These are phyloP conservation scores for Syncephalastrum monosporum DNA, from an alignment of 371 early-diverging fungal genomes.

Conservation along the genomic window DNA sequence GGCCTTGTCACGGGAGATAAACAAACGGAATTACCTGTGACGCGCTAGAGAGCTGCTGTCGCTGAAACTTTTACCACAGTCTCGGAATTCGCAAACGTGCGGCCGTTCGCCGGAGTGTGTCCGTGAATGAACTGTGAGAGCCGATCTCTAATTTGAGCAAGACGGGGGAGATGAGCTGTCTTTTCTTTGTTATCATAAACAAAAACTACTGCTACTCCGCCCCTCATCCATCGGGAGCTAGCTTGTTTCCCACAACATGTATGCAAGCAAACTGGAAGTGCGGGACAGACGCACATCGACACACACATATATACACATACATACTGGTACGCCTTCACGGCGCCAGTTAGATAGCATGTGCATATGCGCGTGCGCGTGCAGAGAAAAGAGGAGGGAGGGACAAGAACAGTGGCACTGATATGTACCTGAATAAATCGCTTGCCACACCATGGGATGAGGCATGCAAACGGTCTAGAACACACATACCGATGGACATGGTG, in stretches of 20 bases:
- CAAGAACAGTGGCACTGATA: neutral
- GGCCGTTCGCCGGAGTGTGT: constrained; percentile 83
- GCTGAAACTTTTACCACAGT: constrained; percentile 61
- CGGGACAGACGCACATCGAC: neutral
- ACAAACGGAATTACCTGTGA: constrained; percentile 24
- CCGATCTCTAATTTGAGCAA: constrained; percentile 57
- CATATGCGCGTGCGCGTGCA: neutral
- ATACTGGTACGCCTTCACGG: neutral
- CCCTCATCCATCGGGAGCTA: no score
- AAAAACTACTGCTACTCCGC: constrained; percentile 4
- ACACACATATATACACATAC: neutral
- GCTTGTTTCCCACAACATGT: no score
- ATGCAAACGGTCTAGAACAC: constrained; percentile 58
- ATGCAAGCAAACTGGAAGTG: constrained; percentile 4
- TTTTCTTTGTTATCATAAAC: constrained; percentile 10
- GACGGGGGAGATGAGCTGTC: constrained; percentile 1
- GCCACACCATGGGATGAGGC: constrained; percentile 61
- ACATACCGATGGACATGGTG: constrained; percentile 14
- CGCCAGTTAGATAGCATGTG: neutral
- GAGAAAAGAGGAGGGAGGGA: neutral
- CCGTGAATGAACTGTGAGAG: constrained; percentile 73
- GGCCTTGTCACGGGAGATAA: constrained; percentile 7
- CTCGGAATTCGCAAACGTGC: constrained; percentile 65
- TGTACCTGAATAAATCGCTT: constrained; percentile 74
- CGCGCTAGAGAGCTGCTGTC: constrained; percentile 43